These are phyloP conservation scores for Selaginella tamariscina DNA, from an alignment of 75 land plant genomes.

Conservation along the genomic window DNA sequence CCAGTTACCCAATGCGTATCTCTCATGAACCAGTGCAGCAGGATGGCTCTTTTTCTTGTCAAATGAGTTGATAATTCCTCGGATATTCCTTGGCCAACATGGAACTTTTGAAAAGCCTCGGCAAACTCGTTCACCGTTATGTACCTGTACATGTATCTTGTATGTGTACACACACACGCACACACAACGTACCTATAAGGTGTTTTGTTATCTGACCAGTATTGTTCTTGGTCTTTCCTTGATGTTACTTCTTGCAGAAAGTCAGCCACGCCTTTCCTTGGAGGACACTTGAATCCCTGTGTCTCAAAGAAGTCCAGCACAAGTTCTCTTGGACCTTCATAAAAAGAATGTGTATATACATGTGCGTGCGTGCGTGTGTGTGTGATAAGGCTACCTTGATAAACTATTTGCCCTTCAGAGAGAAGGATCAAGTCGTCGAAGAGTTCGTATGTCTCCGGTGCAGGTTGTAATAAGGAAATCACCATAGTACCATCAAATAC, in stretches of 20 bases:
- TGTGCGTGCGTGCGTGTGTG: too few species aligned
- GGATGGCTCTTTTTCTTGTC: constrained; percentile 11
- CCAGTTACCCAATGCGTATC: constrained; percentile 5
- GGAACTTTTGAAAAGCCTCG: background rate
- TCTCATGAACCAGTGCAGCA: background rate
- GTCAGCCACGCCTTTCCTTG: constrained; percentile 6
- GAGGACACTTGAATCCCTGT: constrained; percentile 5
- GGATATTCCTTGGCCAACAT: background rate
- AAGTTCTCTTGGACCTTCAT: background rate
- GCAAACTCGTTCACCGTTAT: background rate
- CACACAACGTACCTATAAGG: too few species aligned
- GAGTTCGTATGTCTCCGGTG: background rate
- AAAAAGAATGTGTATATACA: too few species aligned
- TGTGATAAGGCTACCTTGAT: too few species aligned
- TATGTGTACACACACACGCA: too few species aligned
- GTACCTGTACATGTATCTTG: too few species aligned
- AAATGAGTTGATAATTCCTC: background rate
- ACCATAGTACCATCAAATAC: background rate
- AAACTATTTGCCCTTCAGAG: constrained; percentile 6
- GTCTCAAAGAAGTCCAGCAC: constrained; percentile 12
- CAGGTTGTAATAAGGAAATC: background rate
- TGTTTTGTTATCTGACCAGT: background rate
- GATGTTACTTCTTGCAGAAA: constrained; percentile 9
- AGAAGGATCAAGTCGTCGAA: constrained; percentile 3
- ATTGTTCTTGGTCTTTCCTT: background rate